A percentile compares a stretch with the other conserved stretches of the same genome.
These are phyloP conservation scores for Eimeria necatrix DNA, from an alignment of 169 alveolate genomes.

Conservation along the genomic window DNA sequence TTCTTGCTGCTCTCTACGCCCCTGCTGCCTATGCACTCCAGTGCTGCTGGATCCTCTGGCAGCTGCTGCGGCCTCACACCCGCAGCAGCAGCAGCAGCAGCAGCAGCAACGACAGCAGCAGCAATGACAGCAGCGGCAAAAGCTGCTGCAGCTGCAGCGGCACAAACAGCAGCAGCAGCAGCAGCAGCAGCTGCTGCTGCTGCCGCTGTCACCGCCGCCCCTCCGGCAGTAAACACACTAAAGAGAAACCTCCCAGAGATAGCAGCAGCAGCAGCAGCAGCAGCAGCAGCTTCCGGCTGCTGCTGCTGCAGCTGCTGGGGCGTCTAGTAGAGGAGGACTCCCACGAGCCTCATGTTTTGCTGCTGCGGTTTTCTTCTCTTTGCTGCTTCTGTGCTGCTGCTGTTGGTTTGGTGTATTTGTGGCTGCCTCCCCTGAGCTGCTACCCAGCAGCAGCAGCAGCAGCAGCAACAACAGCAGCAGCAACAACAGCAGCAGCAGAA, in stretches of 20 bases:
- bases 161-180: too few relatives aligned
- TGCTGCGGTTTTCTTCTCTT: not conserved
- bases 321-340: not conserved
- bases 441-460: not conserved
- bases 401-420: not conserved
- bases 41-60: constrained; percentile 21
- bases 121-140: not conserved
- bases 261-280: constrained; percentile 8
- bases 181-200: not conserved
- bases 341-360: not conserved
- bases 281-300: not conserved
- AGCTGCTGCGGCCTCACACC: not conserved
- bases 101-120: constrained; percentile 3
- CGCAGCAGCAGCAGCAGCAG: constrained; percentile 17
- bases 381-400: not conserved
- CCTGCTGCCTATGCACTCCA: not conserved
- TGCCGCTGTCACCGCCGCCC: not conserved
- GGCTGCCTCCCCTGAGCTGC: constrained; percentile 2
- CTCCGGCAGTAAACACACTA: not conserved
- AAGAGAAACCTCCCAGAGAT: not conserved
- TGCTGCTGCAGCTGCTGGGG: not conserved
- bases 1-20: not conserved
- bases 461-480: constrained; percentile 19
- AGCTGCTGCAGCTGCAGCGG: not conserved
- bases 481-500: not conserved